Conservation (phyloP, 2,329 filamentous ascomycete species). For the Stenocarpella maydis region DNA sequence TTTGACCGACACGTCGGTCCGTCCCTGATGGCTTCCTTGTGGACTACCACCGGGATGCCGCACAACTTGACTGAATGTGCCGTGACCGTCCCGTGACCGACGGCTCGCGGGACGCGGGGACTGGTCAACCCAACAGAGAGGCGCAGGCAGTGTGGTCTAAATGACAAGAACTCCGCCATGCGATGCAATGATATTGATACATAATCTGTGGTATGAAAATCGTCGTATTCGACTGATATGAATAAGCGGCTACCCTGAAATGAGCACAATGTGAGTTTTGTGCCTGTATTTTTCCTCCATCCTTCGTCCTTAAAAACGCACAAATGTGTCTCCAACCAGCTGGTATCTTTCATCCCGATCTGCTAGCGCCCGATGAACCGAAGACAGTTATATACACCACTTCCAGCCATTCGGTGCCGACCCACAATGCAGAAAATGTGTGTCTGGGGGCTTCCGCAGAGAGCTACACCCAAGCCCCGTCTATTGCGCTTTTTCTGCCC, state of each 20-base stretch:
- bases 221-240: constrained; percentile 31
- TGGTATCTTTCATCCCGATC: constrained; percentile 31
- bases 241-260: constrained; percentile 17
- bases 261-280: constrained; percentile 24
- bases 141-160: too few relatives aligned
- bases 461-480: constrained; percentile 18
- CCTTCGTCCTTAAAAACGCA: constrained; percentile 6
- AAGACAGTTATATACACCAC: constrained; percentile 31
- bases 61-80: not conserved
- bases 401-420: constrained; percentile 27
- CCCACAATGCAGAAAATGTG: constrained; percentile 30
- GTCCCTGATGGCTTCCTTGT: not conserved
- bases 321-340: constrained; percentile 7
- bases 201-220: constrained; percentile 11
- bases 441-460: constrained; percentile 1
- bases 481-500: constrained; percentile 34
- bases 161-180: too few relatives aligned
- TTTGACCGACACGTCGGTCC: not conserved
- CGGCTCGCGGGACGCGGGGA: not conserved
- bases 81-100: not conserved
- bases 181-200: not conserved
- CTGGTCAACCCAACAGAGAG: not conserved
- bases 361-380: constrained; percentile 28
- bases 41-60: not conserved
- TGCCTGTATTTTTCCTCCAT: constrained; percentile 21